Evolutionary conservation across 202 grass and related monocot genomes (phyloP).

Genomic region (Saccharum hybrid): DNA sequence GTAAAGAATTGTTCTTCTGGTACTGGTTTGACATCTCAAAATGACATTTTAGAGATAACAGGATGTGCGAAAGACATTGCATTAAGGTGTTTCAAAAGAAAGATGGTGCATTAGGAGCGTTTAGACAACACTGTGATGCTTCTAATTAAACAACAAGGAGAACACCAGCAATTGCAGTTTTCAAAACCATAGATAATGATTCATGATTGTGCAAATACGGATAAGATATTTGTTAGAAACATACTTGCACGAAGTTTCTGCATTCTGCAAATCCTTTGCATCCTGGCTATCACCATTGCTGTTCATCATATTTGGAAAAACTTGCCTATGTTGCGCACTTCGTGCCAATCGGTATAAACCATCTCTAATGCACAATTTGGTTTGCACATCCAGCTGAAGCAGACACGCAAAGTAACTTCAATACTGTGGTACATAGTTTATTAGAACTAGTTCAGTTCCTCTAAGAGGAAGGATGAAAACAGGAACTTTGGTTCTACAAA

Average conservation of each 20-base stretch:
- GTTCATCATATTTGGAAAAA: conserved; percentile 53
- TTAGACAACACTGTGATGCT: background rate
- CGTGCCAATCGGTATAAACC: conserved; percentile 87
- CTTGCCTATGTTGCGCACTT: conserved; percentile 66
- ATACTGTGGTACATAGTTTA: conserved; percentile 33
- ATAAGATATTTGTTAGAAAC: conserved; percentile 42
- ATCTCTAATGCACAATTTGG: conserved; percentile 92
- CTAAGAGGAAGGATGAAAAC: conserved; percentile 28
- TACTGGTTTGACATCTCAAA: conserved; percentile 20
- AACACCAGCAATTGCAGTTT: background rate
- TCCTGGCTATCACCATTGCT: conserved; percentile 56
- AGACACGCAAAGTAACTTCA: conserved; percentile 40
- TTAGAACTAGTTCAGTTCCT: conserved; percentile 30
- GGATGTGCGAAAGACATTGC: background rate
- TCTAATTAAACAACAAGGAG: conserved; percentile 5
- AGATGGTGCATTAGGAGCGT: background rate
- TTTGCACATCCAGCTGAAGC: conserved; percentile 81
- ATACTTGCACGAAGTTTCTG: conserved; percentile 53
- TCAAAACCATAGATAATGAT: conserved; percentile 8
- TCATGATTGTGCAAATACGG: background rate
- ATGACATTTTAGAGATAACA: background rate
- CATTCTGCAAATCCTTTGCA: conserved; percentile 50
- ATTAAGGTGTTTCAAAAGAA: background rate
- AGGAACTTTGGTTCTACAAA: conserved; percentile 23
- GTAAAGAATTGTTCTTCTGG: background rate